Percentiles rank a stretch among this genome's conserved stretches.
Conservation (phyloP, 495 filamentous ascomycete species). For the Saxophila tyrrhenica region DNA sequence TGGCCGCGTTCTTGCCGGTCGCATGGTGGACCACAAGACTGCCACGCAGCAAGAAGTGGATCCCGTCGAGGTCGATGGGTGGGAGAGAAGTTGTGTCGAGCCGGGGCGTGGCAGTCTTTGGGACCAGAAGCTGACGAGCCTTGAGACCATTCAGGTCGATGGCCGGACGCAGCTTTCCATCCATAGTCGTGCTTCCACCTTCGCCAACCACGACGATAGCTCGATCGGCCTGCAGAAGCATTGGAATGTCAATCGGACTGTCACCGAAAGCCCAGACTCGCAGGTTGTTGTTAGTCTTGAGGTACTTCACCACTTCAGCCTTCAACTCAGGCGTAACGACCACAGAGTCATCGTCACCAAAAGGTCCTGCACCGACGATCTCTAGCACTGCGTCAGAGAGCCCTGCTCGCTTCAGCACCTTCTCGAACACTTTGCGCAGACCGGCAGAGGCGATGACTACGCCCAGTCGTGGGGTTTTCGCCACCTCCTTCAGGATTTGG, state of each 20-base stretch:
- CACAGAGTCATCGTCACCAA: slow-evolving; percentile 36
- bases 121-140: slow-evolving; percentile 40
- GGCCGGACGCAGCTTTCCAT: slow-evolving; percentile 33
- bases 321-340: slow-evolving; percentile 47
- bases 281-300: slow-evolving; percentile 28
- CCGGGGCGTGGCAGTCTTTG: slow-evolving; percentile 31
- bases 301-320: slow-evolving; percentile 33
- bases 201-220: slow-evolving; percentile 50
- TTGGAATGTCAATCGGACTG: slow-evolving; percentile 47
- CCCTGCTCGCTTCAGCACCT: slow-evolving; percentile 39
- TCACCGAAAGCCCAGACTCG: slow-evolving; percentile 54
- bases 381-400: slow-evolving; percentile 38
- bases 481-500: slow-evolving; percentile 32
- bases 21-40: slow-evolving; percentile 33
- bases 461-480: slow-evolving; percentile 33
- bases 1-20: slow-evolving; percentile 35
- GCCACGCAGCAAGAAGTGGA: slow-evolving; percentile 20
- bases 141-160: slow-evolving; percentile 35
- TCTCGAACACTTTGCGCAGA: slow-evolving; percentile 45
- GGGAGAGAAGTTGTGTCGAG: slow-evolving; percentile 40
- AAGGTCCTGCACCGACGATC: slow-evolving; percentile 39
- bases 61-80: slow-evolving; percentile 32
- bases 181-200: slow-evolving; percentile 47
- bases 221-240: slow-evolving; percentile 44
- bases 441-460: slow-evolving; percentile 49